Evolutionary conservation across 345 rosid genomes (phyloP), one percentile per base, ranked within the genome.

Genomic region (Sonneratia alba): DNA sequence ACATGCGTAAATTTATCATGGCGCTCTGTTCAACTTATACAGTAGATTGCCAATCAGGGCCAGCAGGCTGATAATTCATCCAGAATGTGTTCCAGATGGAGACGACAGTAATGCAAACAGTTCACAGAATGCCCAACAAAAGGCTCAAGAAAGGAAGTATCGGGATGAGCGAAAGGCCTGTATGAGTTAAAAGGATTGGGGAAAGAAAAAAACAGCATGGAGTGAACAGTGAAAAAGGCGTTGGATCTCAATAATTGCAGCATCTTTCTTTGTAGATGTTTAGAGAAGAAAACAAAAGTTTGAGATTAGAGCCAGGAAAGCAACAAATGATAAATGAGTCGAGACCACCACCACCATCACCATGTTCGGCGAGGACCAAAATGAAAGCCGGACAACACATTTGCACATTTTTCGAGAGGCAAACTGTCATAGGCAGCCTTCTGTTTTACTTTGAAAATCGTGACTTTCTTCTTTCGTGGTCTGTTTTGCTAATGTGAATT

Each of bases 171-270:
- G 38, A 34, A 62, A 34, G 66, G 38, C 19, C 27, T 34, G 19
- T 3, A 62, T 18, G 66, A 32, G 66, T 57, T 7, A 57, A 57
- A 57, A 57, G 63, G 32, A 9, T 13, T 9, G 27, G 32, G 27
- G 63, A 21, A 6, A 24, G 13, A 34, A 62, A 62, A 62, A 34
- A 4, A 14, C 19, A 22, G 65, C 13, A 32, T 8, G 18, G 66
- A 15, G 36, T 27, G 37, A 27, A 62, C 38, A 62, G 66, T 27
- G 66, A 62, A 62, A 61, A 34, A 11, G 38, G 66, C 19, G 9
- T 62, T 12, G 13, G 37, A 13, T 9, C 66, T 62, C 66, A 62
- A 62, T 62, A 62, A 62, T 62, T 62, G 66, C 66, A 32, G 66
- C 37, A 62, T 27, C 66, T 62, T 62, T 62, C 10, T 1, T 53